Evolutionary conservation across 2,329 filamentous ascomycete species (phyloP).

Genomic region (Elsinoe batatas): DNA sequence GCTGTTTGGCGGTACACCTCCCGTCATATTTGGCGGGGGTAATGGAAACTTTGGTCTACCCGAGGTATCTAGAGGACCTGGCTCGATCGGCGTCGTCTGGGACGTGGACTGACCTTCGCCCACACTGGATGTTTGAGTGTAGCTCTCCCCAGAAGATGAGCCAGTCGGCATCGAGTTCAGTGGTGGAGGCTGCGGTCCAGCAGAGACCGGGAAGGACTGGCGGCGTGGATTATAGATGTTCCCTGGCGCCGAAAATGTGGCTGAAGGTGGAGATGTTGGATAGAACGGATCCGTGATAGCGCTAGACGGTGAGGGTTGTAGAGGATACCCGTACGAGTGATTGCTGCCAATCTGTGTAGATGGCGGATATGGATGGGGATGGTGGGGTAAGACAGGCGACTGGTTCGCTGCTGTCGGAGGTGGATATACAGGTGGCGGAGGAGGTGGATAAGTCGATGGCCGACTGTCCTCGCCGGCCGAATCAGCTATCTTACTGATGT

Average conservation of each 20-base stretch:
- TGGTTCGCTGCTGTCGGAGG: constrained; percentile 21
- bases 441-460: constrained; percentile 15
- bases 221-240: constrained; percentile 12
- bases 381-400: constrained; percentile 21
- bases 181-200: constrained; percentile 9
- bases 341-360: constrained; percentile 17
- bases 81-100: constrained; percentile 28
- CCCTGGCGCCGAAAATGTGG: constrained; percentile 4
- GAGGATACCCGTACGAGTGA: constrained; percentile 13
- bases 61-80: constrained; percentile 13
- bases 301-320: constrained; percentile 15
- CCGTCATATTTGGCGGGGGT: constrained; percentile 20
- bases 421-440: constrained; percentile 13
- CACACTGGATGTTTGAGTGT: constrained; percentile 21
- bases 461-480: constrained; percentile 19
- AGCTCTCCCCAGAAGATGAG: constrained; percentile 24
- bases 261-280: constrained; percentile 14
- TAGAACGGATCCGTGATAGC: constrained; percentile 13
- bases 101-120: constrained; percentile 26
- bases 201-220: background rate
- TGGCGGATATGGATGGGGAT: constrained; percentile 19
- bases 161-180: constrained; percentile 10
- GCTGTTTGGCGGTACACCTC: background rate
- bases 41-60: constrained; percentile 4
- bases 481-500: constrained; percentile 25